Evolutionary conservation across 2,329 filamentous ascomycete species (phyloP).

Genomic region (Leptographium procerum): DNA sequence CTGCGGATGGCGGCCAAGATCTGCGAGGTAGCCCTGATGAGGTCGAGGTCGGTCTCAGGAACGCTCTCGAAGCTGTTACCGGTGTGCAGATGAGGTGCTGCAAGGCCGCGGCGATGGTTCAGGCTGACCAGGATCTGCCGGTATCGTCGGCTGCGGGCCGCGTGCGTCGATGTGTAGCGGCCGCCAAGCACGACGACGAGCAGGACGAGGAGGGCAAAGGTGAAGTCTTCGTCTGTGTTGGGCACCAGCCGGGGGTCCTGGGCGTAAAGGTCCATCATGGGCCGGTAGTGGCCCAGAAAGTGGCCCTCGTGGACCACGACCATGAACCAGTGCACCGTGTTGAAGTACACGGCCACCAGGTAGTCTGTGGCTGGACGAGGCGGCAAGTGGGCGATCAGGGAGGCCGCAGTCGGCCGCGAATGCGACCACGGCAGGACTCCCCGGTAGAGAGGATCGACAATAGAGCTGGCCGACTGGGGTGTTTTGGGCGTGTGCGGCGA

Average conservation of each 20-base stretch:
- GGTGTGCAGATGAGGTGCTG: no score
- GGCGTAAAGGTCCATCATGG: not conserved
- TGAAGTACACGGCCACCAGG: not conserved
- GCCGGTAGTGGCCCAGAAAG: not conserved
- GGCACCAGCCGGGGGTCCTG: not conserved
- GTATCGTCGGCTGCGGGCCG: not conserved
- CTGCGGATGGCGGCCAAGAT: not conserved
- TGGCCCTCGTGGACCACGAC: not conserved
- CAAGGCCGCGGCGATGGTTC: no score
- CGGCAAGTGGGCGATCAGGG: not conserved
- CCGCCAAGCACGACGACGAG: not conserved
- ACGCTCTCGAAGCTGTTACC: no score
- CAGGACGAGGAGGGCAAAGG: not conserved
- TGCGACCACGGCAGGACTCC: not conserved
- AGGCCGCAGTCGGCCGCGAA: not conserved
- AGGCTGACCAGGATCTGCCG: not conserved
- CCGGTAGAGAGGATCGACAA: not conserved
- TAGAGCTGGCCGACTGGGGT: no score
- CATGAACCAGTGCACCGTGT: constrained; percentile 1
- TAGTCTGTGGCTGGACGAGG: not conserved
- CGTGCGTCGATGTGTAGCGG: not conserved
- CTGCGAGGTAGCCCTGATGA: not conserved
- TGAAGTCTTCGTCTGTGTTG: constrained; percentile 1
- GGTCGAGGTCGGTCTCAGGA: not conserved
- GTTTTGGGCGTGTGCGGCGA: not conserved